These are phyloP conservation scores for Funneliformis caledonium DNA, from an alignment of 371 early-diverging fungal genomes.

Conservation along the genomic window DNA sequence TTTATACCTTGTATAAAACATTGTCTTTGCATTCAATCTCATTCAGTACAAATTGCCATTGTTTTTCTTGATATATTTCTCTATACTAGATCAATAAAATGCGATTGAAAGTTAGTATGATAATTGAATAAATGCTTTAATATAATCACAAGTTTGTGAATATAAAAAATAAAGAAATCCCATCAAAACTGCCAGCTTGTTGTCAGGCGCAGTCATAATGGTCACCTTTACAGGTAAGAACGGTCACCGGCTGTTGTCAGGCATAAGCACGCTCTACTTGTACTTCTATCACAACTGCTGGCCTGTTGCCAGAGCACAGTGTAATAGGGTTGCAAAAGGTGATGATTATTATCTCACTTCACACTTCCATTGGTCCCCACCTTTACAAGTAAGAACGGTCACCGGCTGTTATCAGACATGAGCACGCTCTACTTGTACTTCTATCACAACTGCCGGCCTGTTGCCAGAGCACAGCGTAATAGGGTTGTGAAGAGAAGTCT, in stretches of 20 bases:
- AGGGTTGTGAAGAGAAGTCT: constrained; percentile 8
- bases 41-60: no score
- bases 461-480: constrained; percentile 6
- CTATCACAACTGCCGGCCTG: constrained; percentile 5
- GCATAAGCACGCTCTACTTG: neutral
- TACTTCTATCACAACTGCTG: constrained; percentile 10
- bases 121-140: no score
- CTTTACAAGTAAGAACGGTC: constrained; percentile 11
- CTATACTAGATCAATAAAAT: no score
- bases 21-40: no score
- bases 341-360: no score
- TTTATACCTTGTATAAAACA: no score
- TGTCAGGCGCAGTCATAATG: neutral
- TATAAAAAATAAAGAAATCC: no score
- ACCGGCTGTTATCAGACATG: constrained; percentile 6
- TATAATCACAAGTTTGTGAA: no score
- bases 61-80: no score
- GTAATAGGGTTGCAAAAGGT: constrained; percentile 12
- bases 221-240: constrained; percentile 11
- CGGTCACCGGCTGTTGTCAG: constrained; percentile 11
- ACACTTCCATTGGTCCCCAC: no score
- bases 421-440: neutral
- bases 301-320: constrained; percentile 3
- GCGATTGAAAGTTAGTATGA: no score
- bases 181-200: constrained; percentile 1